These are phyloP conservation scores for Chaetomiaceae sp. DNA, from an alignment of 2,329 filamentous ascomycete genomes.

Conservation along the genomic window DNA sequence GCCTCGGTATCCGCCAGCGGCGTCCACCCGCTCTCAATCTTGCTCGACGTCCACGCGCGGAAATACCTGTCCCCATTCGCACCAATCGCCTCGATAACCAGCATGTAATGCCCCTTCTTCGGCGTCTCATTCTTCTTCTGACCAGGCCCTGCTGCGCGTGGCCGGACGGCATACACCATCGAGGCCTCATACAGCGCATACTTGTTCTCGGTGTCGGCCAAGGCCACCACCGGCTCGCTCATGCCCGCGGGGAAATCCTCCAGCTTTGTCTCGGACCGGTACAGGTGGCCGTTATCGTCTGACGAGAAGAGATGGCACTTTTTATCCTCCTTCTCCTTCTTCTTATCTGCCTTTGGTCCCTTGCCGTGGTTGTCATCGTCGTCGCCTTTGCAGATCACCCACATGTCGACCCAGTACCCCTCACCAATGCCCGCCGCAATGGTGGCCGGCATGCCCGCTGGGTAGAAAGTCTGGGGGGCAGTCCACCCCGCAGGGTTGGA, in stretches of 20 bases:
- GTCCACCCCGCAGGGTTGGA: slow-evolving; percentile 37
- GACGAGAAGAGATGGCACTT: slow-evolving; percentile 38
- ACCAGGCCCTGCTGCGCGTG: slow-evolving; percentile 30
- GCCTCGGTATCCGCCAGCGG: slow-evolving; percentile 32
- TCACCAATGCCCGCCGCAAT: slow-evolving; percentile 31
- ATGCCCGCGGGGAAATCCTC: slow-evolving; percentile 34
- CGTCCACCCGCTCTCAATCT: slow-evolving; percentile 32
- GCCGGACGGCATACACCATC: slow-evolving; percentile 33
- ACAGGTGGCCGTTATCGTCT: slow-evolving; percentile 39
- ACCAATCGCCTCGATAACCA: slow-evolving; percentile 37
- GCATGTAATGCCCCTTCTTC: too few relatives aligned
- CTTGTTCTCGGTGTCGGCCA: slow-evolving; percentile 25
- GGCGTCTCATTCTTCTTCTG: too few relatives aligned
- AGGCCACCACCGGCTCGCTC: slow-evolving; percentile 33
- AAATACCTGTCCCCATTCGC: slow-evolving; percentile 33
- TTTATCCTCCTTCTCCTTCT: too few relatives aligned
- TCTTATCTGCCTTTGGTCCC: too few relatives aligned
- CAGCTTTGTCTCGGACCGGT: slow-evolving; percentile 34
- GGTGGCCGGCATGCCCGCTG: slow-evolving; percentile 28
- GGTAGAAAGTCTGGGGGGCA: slow-evolving; percentile 34
- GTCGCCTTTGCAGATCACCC: slow-evolving; percentile 38
- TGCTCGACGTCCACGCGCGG: slow-evolving; percentile 35
- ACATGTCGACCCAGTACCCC: slow-evolving; percentile 41
- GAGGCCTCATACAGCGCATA: slow-evolving; percentile 36
- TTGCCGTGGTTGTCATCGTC: too few relatives aligned